phyloP scores from a whole-genome alignment of 805 yeast genomes.

The Kodamaea hsintzibuensis region DNA sequence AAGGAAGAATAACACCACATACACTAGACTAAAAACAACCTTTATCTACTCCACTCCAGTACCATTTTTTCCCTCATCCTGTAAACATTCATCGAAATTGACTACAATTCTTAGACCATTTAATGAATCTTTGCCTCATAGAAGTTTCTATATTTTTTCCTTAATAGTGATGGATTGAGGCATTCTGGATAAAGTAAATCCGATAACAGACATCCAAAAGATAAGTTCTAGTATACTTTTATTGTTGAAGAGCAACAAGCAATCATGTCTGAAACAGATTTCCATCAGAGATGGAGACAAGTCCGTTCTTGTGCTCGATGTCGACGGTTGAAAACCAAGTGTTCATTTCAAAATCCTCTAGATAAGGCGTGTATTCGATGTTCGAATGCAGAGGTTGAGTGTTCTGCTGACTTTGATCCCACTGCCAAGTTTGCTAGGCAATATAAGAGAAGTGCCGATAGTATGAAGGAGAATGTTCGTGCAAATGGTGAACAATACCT shows the following conservation, averaged over 20 bases:
- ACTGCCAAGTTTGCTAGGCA: conserved; percentile 38
- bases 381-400: conserved; percentile 41
- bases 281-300: conserved; percentile 47
- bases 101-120: neutral
- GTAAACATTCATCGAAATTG: neutral
- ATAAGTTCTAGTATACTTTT: neutral
- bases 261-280: conserved; percentile 17
- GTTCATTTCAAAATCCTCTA: conserved; percentile 50
- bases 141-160: neutral
- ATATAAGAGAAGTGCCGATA: neutral
- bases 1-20: neutral
- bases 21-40: neutral
- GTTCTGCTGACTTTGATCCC: conserved; percentile 55
- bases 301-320: conserved; percentile 57
- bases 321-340: conserved; percentile 52
- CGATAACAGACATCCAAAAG: neutral
- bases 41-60: too few species aligned
- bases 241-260: neutral
- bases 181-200: neutral
- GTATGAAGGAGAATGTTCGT: neutral
- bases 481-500: neutral
- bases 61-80: neutral
- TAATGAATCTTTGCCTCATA: neutral
- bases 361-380: conserved; percentile 48
- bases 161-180: neutral